Conservation (phyloP, 768 basidiomycete species). For the Collybia sp. region DNA sequence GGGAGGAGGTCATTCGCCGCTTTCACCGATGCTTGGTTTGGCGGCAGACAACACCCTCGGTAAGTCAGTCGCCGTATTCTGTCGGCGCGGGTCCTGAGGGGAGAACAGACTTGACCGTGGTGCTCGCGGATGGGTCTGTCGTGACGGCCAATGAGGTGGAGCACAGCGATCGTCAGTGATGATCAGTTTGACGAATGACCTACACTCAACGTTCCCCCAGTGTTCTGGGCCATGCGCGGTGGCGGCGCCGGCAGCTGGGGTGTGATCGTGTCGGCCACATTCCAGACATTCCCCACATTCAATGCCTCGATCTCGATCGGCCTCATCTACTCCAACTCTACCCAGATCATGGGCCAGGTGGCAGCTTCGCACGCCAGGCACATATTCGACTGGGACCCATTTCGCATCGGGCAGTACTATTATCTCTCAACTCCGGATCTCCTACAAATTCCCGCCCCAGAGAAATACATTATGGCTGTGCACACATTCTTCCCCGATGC, state of each 20-base stretch:
- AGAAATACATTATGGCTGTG: background rate
- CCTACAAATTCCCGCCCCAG: background rate
- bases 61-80: no score
- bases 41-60: constrained; percentile 13
- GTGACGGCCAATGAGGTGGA: constrained; percentile 30
- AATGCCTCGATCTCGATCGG: constrained; percentile 16
- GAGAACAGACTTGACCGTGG: constrained; percentile 26
- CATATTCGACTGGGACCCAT: constrained; percentile 10
- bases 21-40: constrained; percentile 19
- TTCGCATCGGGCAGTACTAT: constrained; percentile 25
- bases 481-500: constrained; percentile 14
- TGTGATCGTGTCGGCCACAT: constrained; percentile 13
- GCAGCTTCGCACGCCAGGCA: no score
- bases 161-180: constrained; percentile 22
- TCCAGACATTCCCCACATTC: constrained; percentile 9
- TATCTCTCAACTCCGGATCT: constrained; percentile 3
- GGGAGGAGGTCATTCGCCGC: constrained; percentile 25
- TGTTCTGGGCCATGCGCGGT: constrained; percentile 46
- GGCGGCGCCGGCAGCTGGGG: constrained; percentile 37
- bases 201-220: no score
- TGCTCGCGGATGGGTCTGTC: constrained; percentile 30
- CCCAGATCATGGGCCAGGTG: constrained; percentile 1
- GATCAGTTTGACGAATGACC: no score
- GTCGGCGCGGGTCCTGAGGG: no score
- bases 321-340: constrained; percentile 10